Evolutionary conservation across 768 basidiomycete genomes (phyloP).

Genomic region (Serendipita sp.): DNA sequence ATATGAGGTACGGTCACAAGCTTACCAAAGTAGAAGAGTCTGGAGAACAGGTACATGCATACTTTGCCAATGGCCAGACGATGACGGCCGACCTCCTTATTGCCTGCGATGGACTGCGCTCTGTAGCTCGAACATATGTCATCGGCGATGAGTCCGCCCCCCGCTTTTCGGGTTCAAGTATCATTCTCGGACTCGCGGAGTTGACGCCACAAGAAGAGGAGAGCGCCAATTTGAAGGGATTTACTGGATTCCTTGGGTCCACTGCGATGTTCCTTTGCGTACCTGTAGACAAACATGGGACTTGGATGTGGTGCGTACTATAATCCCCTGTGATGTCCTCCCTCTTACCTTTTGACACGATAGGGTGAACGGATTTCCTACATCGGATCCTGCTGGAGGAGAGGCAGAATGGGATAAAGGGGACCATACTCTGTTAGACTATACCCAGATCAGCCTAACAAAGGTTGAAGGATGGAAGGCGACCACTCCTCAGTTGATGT

Average conservation of each 20-base stretch:
- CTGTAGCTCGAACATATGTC: conserved; percentile 22
- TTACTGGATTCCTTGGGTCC: neutral
- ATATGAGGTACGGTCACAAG: neutral
- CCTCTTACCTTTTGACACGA: conserved; percentile 10
- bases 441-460: conserved; percentile 15
- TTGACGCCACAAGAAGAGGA: neutral
- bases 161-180: conserved; percentile 25
- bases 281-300: conserved; percentile 10
- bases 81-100: conserved; percentile 26
- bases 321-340: neutral
- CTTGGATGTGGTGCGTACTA: neutral
- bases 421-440: conserved; percentile 16
- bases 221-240: neutral
- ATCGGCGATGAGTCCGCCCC: conserved; percentile 22
- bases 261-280: conserved; percentile 21
- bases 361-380: neutral
- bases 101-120: conserved; percentile 31
- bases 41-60: conserved; percentile 19
- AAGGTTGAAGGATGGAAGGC: conserved; percentile 18
- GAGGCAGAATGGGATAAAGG: conserved; percentile 12
- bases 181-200: conserved; percentile 16
- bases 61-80: conserved; percentile 21
- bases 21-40: conserved; percentile 20
- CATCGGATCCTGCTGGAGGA: neutral
- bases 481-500: neutral